Base-by-base conservation (phyloP, 2,329 filamentous ascomycete species). In the Colletotrichum salicis region DNA sequence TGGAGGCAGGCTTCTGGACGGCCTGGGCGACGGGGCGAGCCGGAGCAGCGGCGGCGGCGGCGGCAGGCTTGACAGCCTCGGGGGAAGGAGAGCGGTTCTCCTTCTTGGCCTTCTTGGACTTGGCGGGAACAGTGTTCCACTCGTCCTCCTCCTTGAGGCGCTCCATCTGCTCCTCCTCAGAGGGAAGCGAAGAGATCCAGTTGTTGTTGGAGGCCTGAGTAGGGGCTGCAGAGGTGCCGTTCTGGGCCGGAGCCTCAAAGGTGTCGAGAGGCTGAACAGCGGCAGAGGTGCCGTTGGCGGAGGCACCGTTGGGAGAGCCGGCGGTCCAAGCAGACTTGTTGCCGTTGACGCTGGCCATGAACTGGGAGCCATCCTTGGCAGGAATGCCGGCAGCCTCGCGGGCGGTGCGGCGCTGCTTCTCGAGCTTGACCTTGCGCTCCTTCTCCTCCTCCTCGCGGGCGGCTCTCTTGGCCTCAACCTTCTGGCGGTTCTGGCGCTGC, bases 401-500 rank as follows among this genome's bases (percentile, higher is more conserved):
- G 67, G 95, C 95, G 72, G 89, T 88, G 74, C 95, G 93, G 75
- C 94, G 90, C 85, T 97, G 95, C 80, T 93, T 92, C 85, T 98
- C 95, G 77, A 94, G 86, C 72, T 93, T 86, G 48, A 85, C 85
- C 84, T 94, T 93, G 78, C 95, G 92, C 78, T 93, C 88, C 79
- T 91, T 89, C 84, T 98, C 95, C 1, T 92, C 90, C 76, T 93
- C 92, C 79, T 95, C 92, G 35, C 93, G 91, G 69, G 89, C 87
- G 35, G 87, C 86, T 86, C 94, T 96, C 78, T 91, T 91, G 70
- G 91, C 92, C 83, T 97, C 95, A 48, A 89, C 91, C 90, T 97
- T 98, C 85, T 93, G 91, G 76, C 92, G 90, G 85, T 97, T 96
- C 86, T 98, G 95, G 72, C 95, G 92, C 85, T 97, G 94, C 87